These are phyloP conservation scores for Primulina tabacum DNA, from an alignment of 257 asterid genomes.

Conservation along the genomic window DNA sequence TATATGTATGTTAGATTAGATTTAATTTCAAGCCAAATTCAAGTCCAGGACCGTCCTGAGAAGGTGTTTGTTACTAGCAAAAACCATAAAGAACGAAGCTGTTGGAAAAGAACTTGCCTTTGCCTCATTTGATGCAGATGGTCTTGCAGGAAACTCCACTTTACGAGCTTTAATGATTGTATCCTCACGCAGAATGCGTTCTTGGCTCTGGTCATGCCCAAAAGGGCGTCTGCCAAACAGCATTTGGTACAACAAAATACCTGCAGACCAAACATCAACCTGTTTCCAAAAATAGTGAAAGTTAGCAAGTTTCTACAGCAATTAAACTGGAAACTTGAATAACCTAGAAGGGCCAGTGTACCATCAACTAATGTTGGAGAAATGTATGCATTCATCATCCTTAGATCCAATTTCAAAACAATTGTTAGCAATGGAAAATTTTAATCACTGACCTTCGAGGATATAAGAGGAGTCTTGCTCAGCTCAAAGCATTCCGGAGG, in stretches of 20 bases:
- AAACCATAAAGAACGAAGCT: not conserved
- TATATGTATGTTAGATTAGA: no score
- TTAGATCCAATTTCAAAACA: not conserved
- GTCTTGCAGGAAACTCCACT: conserved; percentile 93
- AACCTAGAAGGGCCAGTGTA: no score
- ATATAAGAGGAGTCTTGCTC: conserved; percentile 87
- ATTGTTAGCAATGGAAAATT: not conserved
- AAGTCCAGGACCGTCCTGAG: no score
- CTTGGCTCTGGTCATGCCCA: conserved; percentile 96
- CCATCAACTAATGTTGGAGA: not conserved
- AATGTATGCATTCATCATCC: conserved; percentile 6
- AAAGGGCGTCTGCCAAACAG: conserved; percentile 92
- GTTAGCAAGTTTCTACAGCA: not conserved
- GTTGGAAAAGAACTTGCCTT: conserved; percentile 43
- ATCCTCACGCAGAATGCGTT: conserved; percentile 92
- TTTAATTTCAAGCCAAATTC: no score
- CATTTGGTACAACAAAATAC: conserved; percentile 91
- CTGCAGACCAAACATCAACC: conserved; percentile 99
- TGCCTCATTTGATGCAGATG: conserved; percentile 87
- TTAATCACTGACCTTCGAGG: conserved; percentile 72
- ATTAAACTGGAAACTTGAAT: no score
- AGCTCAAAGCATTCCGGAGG: conserved; percentile 99
- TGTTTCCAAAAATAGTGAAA: conserved; percentile 31
- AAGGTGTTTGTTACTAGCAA: no score
- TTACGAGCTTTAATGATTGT: conserved; percentile 91